Evolutionary conservation across 352 stramenopile genomes (phyloP).

Genomic region (Ophiocytium majus): DNA sequence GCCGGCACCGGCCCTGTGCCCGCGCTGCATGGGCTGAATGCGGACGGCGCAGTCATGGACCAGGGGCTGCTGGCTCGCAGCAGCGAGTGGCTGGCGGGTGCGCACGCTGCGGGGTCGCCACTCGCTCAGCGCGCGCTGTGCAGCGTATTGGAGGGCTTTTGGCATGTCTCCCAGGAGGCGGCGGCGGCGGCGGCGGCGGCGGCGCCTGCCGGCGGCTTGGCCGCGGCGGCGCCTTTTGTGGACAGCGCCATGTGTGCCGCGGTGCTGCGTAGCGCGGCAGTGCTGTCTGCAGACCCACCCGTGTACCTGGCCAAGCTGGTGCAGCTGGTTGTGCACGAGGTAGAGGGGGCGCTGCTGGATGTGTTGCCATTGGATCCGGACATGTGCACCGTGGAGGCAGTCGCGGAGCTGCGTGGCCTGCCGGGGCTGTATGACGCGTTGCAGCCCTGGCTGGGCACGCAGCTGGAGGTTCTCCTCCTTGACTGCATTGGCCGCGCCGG

Average conservation of each 20-base stretch:
- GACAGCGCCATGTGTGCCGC: neutral
- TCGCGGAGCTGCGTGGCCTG: neutral
- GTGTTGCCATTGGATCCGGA: neutral
- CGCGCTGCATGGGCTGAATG: neutral
- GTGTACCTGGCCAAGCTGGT: neutral
- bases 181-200: too few species aligned
- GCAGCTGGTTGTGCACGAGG: neutral
- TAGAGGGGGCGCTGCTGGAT: neutral
- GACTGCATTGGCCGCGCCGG: neutral
- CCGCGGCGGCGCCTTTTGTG: neutral
- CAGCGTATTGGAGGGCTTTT: neutral
- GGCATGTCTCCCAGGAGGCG: neutral
- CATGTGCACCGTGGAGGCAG: too few species aligned
- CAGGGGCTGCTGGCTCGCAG: neutral
- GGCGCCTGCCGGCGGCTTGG: neutral
- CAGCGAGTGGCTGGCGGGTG: neutral
- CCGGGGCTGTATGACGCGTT: neutral
- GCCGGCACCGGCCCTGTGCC: too few species aligned
- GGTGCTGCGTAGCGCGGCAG: neutral
- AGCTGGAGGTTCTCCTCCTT: neutral
- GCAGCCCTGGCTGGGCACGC: neutral
- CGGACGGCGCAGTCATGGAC: neutral
- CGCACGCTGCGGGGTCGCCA: neutral
- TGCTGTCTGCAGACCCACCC: too few species aligned
- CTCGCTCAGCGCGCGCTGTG: neutral